Base-by-base conservation (phyloP, 1,284 basidiomycete species). In the Coniferiporia sulphurascens region DNA sequence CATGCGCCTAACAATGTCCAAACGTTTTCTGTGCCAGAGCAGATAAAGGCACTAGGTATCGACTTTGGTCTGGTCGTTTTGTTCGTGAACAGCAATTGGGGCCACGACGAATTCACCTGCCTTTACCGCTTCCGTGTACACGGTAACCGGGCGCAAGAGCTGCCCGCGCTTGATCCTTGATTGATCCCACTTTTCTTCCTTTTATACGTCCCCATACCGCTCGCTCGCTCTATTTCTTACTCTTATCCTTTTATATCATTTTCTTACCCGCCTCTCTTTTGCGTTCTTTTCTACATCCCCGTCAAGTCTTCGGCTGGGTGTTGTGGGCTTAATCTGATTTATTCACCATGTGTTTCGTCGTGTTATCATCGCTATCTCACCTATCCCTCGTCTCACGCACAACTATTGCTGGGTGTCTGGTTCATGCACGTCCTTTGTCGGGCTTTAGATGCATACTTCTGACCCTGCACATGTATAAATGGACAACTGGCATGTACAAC, bases 91-190 rank as follows among this genome's bases (percentile, higher is more conserved):
- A 89, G 79, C 68, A 98, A 98, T 70, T 96, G 93, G 86, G 96
- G 95, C 32, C 81, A 81, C 68, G 74, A 80, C 12, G 85, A 87
- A 63, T 91, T 83, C 69, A 98, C 95, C 0, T 98, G 95, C 72
- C 70, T 98, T 38, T 98, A 98, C 73, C 84, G 95, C 55, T 80
- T 98, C 73, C 80, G 89, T 35, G 87, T 90, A 36, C 89, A 86
- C 69, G 93, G 84, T 19, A 73, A 76, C 61, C 72, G 67, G 36
- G 61, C 71, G 9, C 67, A 38, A 15, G 54, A 52, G 12, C 38
- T 61, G 19, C 59, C 55, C 22, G 41, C 49, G n/a, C 53, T 48
- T 5, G 48, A 59, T 22, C 50, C 54, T 12, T 59, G 38, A 52
- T 38, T 15, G 15, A 9, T 50, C 21, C 22, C n/a, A 19, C 6